Percentiles rank a stretch among this genome's conserved stretches.
Conservation (phyloP, 768 basidiomycete species). For the Russula virescens region DNA sequence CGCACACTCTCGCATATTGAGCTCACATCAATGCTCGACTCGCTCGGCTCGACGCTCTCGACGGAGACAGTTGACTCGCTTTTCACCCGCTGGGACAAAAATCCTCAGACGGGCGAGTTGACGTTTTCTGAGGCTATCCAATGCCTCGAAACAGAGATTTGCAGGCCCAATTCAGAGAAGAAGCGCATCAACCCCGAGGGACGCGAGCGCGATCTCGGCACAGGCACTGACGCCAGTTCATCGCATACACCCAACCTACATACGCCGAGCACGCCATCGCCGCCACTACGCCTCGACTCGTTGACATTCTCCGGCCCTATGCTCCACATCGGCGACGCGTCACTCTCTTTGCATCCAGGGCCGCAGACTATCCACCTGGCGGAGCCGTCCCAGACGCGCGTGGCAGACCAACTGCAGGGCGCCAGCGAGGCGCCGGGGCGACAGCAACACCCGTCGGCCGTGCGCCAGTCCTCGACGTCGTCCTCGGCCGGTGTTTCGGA, state of each 20-base stretch:
- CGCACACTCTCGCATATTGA: slow-evolving; percentile 72
- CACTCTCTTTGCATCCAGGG: not conserved
- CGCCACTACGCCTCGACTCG: slow-evolving; percentile 40
- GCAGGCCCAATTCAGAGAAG: slow-evolving; percentile 66
- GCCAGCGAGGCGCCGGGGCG: not conserved
- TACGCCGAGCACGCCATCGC: slow-evolving; percentile 34
- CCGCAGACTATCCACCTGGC: not conserved
- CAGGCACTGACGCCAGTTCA: slow-evolving; percentile 40
- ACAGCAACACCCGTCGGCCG: slow-evolving; percentile 10
- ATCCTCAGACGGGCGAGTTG: slow-evolving; percentile 61
- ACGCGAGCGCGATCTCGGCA: slow-evolving; percentile 11
- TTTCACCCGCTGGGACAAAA: slow-evolving; percentile 66
- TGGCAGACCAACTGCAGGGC: not conserved
- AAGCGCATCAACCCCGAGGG: slow-evolving; percentile 46
- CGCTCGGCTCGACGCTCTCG: slow-evolving; percentile 89
- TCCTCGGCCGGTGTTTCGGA: slow-evolving; percentile 43
- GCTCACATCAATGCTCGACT: slow-evolving; percentile 92
- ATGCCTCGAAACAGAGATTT: slow-evolving; percentile 81
- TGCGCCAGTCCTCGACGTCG: slow-evolving; percentile 32
- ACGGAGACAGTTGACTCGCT: slow-evolving; percentile 72
- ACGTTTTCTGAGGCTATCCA: slow-evolving; percentile 74
- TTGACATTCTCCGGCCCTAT: slow-evolving; percentile 60
- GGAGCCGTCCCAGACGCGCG: slow-evolving; percentile 7
- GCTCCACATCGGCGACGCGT: slow-evolving; percentile 29
- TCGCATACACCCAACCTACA: slow-evolving; percentile 47